Conservation (phyloP, 805 yeast genomes). For the Metschnikowia lochheadii region DNA sequence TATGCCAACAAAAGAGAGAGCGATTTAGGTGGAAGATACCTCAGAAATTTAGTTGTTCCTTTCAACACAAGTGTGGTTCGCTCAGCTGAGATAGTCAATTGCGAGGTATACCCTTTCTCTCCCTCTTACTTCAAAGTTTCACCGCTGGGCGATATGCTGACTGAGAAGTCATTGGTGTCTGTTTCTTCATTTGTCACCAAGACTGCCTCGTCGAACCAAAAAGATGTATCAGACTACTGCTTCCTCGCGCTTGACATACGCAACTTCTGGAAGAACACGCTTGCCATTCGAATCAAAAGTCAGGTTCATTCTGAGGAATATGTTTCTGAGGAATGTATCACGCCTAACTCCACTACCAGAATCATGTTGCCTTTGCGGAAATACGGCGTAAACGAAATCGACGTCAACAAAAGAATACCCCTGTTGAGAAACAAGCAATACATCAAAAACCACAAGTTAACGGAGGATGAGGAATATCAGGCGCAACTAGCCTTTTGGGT, state of each 20-base stretch:
- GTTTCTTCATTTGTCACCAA: conserved; percentile 28
- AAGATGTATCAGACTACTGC: conserved; percentile 50
- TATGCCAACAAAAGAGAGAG: conserved; percentile 42
- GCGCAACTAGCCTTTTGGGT: conserved; percentile 78
- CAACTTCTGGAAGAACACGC: conserved; percentile 70
- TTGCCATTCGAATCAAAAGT: conserved; percentile 28
- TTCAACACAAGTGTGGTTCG: conserved; percentile 66
- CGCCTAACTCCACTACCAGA: conserved; percentile 40
- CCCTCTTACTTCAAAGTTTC: conserved; percentile 22
- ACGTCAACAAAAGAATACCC: conserved; percentile 58
- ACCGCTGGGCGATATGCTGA: conserved; percentile 3
- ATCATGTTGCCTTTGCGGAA: conserved; percentile 68
- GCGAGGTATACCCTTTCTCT: conserved; percentile 64
- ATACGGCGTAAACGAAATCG: conserved; percentile 39
- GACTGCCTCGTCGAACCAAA: conserved; percentile 17
- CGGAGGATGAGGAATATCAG: conserved; percentile 52
- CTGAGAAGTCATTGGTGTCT: conserved; percentile 19
- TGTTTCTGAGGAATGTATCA: conserved; percentile 21
- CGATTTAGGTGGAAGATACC: conserved; percentile 23
- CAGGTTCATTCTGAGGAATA: conserved; percentile 20
- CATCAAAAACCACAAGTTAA: conserved; percentile 50
- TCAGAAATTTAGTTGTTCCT: conserved; percentile 63
- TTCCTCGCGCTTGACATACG: conserved; percentile 70
- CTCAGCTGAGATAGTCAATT: conserved; percentile 68
- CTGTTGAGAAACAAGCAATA: conserved; percentile 68